Base-by-base conservation (phyloP, 1,284 basidiomycete genomes). In the Earliella scabrosa region DNA sequence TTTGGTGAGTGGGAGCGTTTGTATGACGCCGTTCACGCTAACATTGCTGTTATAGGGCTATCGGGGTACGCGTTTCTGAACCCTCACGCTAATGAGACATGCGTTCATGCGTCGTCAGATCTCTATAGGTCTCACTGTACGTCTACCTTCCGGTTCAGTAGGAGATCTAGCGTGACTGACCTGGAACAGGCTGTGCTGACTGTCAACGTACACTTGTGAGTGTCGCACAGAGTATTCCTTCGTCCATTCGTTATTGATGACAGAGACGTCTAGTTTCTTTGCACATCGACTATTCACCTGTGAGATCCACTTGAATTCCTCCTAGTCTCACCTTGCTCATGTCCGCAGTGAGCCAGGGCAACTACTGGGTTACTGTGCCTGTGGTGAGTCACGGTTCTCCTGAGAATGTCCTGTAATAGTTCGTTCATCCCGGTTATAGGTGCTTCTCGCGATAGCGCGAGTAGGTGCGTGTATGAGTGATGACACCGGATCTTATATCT, bases 221-320 rank as follows among this genome's bases (percentile, higher is more conserved):
- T 50, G n/a, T n/a, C n/a, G n/a, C n/a, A n/a, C n/a, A n/a, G n/a
- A n/a, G n/a, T n/a, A n/a, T n/a, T n/a, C n/a, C n/a, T n/a, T n/a
- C n/a, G n/a, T n/a, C n/a, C n/a, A n/a, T n/a, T n/a, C n/a, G n/a
- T n/a, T n/a, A n/a, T n/a, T n/a, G n/a, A n/a, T n/a, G n/a, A n/a
- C n/a, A n/a, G n/a, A n/a, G n/a, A n/a, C n/a, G n/a, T n/a, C n/a
- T 21, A 65, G 64, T 14, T 68, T 67, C 56, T 68, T 67, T 44
- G 58, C 58, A 2, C 49, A 60, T 23, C 60, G 67, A 8, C 48
- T 68, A 20, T 63, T 58, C 45, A 58, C 50, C 20, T 49, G 66
- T 68, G 23, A 52, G 66, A n/a, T n/a, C n/a, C n/a, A n/a, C n/a
- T n/a, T n/a, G n/a, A n/a, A n/a, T n/a, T n/a, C n/a, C n/a, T n/a